These are phyloP conservation scores for Dioszegia hungarica DNA, from an alignment of 768 basidiomycete genomes.

Conservation along the genomic window DNA sequence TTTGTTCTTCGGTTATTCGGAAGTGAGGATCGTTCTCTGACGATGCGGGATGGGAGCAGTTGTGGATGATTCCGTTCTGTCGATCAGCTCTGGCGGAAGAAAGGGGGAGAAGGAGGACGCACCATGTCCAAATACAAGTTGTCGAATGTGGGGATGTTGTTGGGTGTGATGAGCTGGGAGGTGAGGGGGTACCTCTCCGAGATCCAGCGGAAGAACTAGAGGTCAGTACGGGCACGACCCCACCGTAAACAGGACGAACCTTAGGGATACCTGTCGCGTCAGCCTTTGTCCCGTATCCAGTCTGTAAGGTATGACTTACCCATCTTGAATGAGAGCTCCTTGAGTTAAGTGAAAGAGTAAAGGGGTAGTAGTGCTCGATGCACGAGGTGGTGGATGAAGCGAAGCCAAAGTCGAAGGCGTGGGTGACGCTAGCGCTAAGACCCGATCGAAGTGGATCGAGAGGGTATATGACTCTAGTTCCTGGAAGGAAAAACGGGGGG, in stretches of 20 bases:
- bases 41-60: constrained; percentile 73
- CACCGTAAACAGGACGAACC: background rate
- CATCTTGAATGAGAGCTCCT: constrained; percentile 22
- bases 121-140: constrained; percentile 46
- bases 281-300: background rate
- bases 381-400: background rate
- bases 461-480: background rate
- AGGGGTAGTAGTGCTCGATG: background rate
- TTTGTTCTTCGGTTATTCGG: constrained; percentile 91
- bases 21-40: constrained; percentile 95
- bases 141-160: constrained; percentile 96
- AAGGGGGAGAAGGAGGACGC: background rate
- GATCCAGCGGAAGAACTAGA: constrained; percentile 91
- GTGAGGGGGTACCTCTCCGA: constrained; percentile 99
- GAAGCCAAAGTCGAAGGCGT: background rate
- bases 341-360: no score
- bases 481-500: background rate
- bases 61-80: constrained; percentile 54
- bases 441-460: background rate
- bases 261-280: constrained; percentile 24
- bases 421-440: background rate
- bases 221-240: background rate
- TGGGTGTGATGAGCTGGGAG: constrained; percentile 94
- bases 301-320: constrained; percentile 7
- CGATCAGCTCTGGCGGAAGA: background rate